Evolutionary conservation across 2,329 filamentous ascomycete species (phyloP).

Genomic region (Graphilbum sp.): DNA sequence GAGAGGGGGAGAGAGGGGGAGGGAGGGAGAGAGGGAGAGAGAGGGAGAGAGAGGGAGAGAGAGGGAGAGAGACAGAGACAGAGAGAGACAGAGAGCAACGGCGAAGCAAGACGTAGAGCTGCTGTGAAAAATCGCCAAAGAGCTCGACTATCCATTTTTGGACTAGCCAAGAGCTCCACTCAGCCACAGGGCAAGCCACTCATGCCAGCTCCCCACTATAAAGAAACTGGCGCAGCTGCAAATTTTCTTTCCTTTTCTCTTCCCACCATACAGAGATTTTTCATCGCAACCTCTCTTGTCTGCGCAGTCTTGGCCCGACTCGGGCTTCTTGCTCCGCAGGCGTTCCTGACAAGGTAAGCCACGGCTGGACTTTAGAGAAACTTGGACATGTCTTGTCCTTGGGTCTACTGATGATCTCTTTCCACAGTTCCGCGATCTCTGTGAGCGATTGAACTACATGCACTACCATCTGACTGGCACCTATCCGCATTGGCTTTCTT

Average conservation of each 20-base stretch:
- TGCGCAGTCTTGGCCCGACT: no score
- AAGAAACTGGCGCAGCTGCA: background rate
- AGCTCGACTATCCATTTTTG: no score
- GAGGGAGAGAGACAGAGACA: no score
- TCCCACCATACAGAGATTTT: background rate
- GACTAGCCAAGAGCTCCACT: no score
- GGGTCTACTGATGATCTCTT: constrained; percentile 32
- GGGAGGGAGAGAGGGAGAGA: background rate
- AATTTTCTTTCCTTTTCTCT: background rate
- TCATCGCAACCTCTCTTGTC: no score
- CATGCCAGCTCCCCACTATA: background rate
- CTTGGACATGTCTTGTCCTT: background rate
- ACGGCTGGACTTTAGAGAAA: no score
- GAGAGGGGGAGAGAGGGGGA: background rate
- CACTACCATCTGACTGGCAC: constrained; percentile 56
- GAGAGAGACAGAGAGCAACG: no score
- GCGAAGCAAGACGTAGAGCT: background rate
- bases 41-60: no score
- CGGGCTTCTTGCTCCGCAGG: no score
- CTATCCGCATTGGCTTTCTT: background rate
- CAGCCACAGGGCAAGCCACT: background rate
- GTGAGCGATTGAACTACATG: constrained; percentile 51
- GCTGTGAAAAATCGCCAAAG: background rate
- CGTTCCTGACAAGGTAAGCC: constrained; percentile 3
- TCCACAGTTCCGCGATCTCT: constrained; percentile 46